Conservation (phyloP, 306 rosid species). For the Bauhinia variegata region DNA sequence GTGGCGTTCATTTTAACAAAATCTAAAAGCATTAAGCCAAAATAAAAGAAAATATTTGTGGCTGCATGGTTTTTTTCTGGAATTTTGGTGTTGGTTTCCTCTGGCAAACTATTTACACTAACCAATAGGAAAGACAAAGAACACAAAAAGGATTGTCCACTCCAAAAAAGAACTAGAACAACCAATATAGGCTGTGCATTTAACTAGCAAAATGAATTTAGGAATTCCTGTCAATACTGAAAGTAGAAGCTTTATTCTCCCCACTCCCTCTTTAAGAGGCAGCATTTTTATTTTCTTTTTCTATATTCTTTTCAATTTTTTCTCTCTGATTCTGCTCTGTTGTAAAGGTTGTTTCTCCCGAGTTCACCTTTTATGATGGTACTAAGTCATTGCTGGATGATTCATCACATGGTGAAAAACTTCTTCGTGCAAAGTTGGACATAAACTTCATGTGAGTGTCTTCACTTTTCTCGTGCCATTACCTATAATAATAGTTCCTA, state of each 20-base stretch:
- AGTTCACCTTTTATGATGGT: constrained; percentile 94
- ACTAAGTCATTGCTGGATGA: constrained; percentile 87
- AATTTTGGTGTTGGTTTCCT: neutral
- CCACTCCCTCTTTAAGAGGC: constrained; percentile 18
- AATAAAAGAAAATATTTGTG: neutral
- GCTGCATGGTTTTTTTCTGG: neutral
- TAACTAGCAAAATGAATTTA: neutral
- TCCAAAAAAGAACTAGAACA: neutral
- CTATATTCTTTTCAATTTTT: neutral
- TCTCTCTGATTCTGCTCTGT: constrained; percentile 31
- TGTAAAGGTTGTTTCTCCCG: constrained; percentile 86
- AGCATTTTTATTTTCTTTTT: constrained; percentile 2
- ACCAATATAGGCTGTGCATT: neutral
- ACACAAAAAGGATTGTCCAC: neutral
- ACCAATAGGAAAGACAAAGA: neutral
- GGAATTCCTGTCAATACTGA: constrained; percentile 2
- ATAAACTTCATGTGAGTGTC: constrained; percentile 88
- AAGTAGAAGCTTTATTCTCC: neutral
- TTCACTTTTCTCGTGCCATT: neutral
- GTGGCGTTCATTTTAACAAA: neutral
- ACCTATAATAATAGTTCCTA: neutral
- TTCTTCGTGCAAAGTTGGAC: constrained; percentile 96
- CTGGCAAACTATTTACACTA: neutral
- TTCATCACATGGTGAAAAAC: constrained; percentile 84
- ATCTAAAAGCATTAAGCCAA: too few relatives aligned